Conservation (phyloP, 1,284 basidiomycete species). For the Baeospora myosura region DNA sequence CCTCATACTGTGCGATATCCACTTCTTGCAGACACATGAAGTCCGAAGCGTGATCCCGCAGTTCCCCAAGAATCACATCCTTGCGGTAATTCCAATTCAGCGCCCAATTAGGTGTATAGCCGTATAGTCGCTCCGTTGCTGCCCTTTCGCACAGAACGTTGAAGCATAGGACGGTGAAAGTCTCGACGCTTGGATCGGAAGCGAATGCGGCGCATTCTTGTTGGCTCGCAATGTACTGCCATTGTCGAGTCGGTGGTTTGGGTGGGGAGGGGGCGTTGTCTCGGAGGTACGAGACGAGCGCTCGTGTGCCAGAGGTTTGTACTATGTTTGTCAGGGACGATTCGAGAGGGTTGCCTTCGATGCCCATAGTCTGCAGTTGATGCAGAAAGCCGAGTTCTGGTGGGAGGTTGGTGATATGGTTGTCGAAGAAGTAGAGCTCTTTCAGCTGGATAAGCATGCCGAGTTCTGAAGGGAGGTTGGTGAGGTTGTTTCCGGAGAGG, state of each 20-base stretch:
- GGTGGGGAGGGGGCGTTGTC: conserved; percentile 81
- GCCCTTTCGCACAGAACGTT: conserved; percentile 94
- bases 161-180: conserved; percentile 82
- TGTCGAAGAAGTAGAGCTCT: conserved; percentile 95
- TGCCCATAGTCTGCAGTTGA: conserved; percentile 87
- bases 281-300: conserved; percentile 83
- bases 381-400: conserved; percentile 86
- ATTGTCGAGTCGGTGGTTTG: conserved; percentile 78
- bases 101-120: conserved; percentile 96
- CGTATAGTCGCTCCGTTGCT: conserved; percentile 88
- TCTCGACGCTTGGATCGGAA: conserved; percentile 55
- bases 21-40: conserved; percentile 95
- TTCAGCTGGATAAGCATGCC: conserved; percentile 88
- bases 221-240: conserved; percentile 71
- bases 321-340: conserved; percentile 71
- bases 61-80: conserved; percentile 83
- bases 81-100: conserved; percentile 93
- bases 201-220: conserved; percentile 55
- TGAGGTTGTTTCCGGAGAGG: conserved; percentile 84
- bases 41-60: conserved; percentile 81
- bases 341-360: conserved; percentile 95
- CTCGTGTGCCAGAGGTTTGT: conserved; percentile 89
- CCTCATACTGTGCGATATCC: conserved; percentile 89
- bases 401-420: conserved; percentile 80
- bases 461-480: conserved; percentile 77